Conservation (phyloP, 352 stramenopile species). For the Globisporangium camurandrum region DNA sequence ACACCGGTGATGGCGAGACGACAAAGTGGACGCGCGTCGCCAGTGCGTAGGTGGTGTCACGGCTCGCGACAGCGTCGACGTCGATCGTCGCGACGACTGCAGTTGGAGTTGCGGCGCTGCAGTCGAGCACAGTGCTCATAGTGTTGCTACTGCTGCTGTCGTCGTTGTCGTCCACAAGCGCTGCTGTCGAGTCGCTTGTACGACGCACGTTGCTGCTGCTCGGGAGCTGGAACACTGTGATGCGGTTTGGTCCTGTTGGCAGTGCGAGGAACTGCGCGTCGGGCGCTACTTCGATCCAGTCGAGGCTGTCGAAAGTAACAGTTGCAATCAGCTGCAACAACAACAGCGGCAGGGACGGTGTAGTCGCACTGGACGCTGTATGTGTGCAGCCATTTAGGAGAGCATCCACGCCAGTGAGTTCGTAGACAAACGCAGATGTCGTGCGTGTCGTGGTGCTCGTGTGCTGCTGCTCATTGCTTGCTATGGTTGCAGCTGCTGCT, state of each 20-base stretch:
- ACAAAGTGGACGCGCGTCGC: slow-evolving; percentile 1
- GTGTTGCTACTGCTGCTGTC: not conserved
- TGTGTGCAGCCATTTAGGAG: not conserved
- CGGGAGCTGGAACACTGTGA: slow-evolving; percentile 8
- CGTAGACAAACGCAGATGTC: slow-evolving; percentile 1
- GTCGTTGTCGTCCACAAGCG: too few relatives aligned
- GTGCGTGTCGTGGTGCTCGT: not conserved
- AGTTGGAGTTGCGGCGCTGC: not conserved
- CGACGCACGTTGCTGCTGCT: not conserved
- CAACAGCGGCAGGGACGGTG: not conserved
- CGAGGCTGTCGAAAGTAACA: slow-evolving; percentile 2
- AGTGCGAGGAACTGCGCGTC: slow-evolving; percentile 20
- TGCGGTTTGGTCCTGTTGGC: slow-evolving; percentile 1
- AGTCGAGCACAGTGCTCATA: slow-evolving; percentile 2
- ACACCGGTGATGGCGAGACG: not conserved
- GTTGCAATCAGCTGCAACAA: slow-evolving; percentile 4
- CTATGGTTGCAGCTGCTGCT: too few relatives aligned
- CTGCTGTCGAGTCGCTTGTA: too few relatives aligned
- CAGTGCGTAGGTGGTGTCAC: not conserved
- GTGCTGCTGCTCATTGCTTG: not conserved
- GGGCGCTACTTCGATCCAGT: slow-evolving; percentile 18
- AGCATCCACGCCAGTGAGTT: not conserved
- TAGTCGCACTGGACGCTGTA: not conserved
- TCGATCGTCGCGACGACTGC: slow-evolving; percentile 9
- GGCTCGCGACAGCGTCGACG: too few relatives aligned